phyloP scores from a whole-genome alignment of 2,329 filamentous ascomycete genomes.

The Colletotrichum endophyticum region DNA sequence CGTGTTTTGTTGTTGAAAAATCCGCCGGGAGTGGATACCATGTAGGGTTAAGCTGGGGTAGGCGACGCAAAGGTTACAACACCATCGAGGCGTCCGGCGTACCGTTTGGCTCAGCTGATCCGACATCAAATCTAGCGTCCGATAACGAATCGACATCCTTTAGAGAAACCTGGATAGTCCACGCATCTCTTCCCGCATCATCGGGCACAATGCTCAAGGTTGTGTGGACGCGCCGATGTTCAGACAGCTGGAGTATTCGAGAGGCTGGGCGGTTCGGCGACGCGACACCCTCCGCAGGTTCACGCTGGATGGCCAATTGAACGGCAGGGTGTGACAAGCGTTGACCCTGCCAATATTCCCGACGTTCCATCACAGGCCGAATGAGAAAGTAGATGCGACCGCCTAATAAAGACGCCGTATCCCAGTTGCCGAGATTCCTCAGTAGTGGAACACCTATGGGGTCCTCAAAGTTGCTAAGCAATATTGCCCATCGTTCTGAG shows the following conservation, averaged over 20 bases:
- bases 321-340: background rate
- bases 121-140: background rate
- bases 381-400: background rate
- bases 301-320: background rate
- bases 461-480: background rate
- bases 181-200: background rate
- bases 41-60: background rate
- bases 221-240: background rate
- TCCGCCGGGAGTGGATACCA: rapidly evolving
- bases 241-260: background rate
- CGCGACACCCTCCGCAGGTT: background rate
- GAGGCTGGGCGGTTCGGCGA: background rate
- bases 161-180: background rate
- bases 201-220: background rate
- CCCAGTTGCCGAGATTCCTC: background rate
- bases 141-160: rapidly evolving
- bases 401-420: background rate
- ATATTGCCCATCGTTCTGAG: background rate
- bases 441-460: background rate
- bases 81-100: background rate
- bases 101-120: background rate
- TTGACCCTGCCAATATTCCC: background rate
- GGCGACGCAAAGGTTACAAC: background rate
- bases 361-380: background rate
- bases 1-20: background rate